Percentiles rank a stretch among this genome's conserved stretches.
These are phyloP conservation scores for Trametes coccinea DNA, from an alignment of 768 basidiomycete species.

Conservation along the genomic window DNA sequence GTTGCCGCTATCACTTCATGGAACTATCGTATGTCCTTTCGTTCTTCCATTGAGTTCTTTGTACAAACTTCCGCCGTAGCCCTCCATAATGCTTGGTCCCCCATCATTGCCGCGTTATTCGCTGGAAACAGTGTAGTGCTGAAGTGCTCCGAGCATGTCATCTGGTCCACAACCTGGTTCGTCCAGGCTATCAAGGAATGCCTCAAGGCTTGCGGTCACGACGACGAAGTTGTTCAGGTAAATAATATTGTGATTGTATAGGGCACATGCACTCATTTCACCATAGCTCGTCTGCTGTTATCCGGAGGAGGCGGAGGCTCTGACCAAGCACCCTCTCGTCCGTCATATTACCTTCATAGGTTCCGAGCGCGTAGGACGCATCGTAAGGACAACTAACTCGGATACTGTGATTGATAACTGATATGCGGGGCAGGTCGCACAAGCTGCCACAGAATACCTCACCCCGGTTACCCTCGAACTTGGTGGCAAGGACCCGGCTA, in stretches of 20 bases:
- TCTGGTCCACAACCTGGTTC: conserved; percentile 89
- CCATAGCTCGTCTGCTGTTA: conserved; percentile 78
- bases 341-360: conserved; percentile 96
- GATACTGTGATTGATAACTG: neutral
- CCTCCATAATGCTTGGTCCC: conserved; percentile 92
- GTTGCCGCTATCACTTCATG: conserved; percentile 93
- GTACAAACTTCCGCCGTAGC: conserved; percentile 46
- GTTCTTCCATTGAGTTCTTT: neutral
- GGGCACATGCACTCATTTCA: neutral
- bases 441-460: conserved; percentile 80
- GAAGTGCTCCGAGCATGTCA: conserved; percentile 90
- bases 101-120: conserved; percentile 88
- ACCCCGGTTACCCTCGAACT: conserved; percentile 94
- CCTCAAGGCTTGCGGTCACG: conserved; percentile 78
- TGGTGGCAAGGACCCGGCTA: conserved; percentile 92
- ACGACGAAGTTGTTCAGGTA: conserved; percentile 86
- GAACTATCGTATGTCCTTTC: conserved; percentile 73
- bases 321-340: conserved; percentile 78
- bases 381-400: conserved; percentile 42
- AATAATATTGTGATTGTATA: too few species aligned
- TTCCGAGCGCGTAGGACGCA: conserved; percentile 74
- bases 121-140: conserved; percentile 88
- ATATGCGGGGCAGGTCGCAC: conserved; percentile 58
- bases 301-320: conserved; percentile 79
- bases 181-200: conserved; percentile 76